These are phyloP conservation scores for Boletus hoseneyae DNA, from an alignment of 1,284 basidiomycete species.

Conservation along the genomic window DNA sequence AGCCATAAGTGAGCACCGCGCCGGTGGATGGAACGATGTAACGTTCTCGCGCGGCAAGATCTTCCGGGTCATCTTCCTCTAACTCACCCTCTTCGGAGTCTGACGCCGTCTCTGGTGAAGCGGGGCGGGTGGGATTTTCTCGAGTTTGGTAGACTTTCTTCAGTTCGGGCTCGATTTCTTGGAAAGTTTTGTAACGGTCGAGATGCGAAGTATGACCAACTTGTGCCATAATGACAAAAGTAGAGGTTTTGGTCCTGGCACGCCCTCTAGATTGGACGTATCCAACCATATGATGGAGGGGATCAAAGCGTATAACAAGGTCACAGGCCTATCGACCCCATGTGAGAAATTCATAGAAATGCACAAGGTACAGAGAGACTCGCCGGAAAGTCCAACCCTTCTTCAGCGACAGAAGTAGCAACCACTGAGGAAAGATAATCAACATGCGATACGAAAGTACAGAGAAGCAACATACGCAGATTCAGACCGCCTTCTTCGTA, in stretches of 20 bases:
- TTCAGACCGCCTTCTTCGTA: conserved; percentile 69
- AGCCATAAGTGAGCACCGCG: conserved; percentile 74
- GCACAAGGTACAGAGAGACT: conserved; percentile 14
- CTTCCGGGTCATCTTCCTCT: conserved; percentile 47
- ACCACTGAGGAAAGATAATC: conserved; percentile 48
- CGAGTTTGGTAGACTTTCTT: conserved; percentile 58
- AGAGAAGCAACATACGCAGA: conserved; percentile 49
- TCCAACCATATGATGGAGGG: conserved; percentile 72
- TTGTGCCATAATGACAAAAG: conserved; percentile 76
- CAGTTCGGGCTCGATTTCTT: conserved; percentile 59
- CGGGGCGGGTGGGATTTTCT: conserved; percentile 34
- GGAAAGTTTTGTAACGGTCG: conserved; percentile 55
- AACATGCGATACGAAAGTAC: not conserved
- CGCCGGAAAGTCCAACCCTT: conserved; percentile 83
- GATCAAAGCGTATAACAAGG: conserved; percentile 80
- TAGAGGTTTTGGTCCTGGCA: conserved; percentile 70
- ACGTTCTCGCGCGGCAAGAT: conserved; percentile 63
- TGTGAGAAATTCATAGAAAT: conserved; percentile 1
- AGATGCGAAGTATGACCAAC: conserved; percentile 53
- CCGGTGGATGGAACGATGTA: conserved; percentile 68
- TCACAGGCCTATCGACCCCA: conserved; percentile 60
- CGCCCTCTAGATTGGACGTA: conserved; percentile 84
- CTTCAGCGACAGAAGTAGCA: conserved; percentile 83
- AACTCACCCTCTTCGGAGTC: conserved; percentile 34
- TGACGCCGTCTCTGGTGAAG: conserved; percentile 27